phyloP scores from a whole-genome alignment of 305 asterid genomes.

The Fraxinus floribunda region DNA sequence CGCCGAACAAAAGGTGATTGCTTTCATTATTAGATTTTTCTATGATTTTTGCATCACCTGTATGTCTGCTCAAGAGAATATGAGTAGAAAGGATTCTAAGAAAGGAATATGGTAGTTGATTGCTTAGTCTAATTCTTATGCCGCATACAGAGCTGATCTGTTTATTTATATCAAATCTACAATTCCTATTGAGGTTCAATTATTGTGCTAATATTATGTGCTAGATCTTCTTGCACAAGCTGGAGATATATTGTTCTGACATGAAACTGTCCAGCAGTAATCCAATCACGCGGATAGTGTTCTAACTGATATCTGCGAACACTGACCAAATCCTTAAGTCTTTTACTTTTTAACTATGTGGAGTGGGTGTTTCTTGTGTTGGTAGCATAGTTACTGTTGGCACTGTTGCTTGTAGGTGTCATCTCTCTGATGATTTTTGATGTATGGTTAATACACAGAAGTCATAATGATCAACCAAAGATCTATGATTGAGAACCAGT shows the following conservation, averaged over 20 bases:
- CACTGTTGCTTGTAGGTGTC: neutral
- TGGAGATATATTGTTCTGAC: neutral
- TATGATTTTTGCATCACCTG: neutral
- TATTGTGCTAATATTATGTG: neutral
- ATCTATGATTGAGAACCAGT: neutral
- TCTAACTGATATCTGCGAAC: neutral
- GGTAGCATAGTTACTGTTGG: neutral
- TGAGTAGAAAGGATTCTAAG: neutral
- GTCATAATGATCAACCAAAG: neutral
- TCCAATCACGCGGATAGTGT: neutral
- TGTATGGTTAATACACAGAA: neutral
- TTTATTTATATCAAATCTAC: neutral
- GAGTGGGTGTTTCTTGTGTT: neutral
- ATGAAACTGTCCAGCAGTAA: neutral
- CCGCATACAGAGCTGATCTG: neutral
- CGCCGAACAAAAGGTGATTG: conserved; percentile 91
- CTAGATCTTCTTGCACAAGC: neutral
- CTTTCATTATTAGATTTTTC: conserved; percentile 8
- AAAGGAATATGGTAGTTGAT: neutral
- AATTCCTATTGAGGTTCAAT: neutral
- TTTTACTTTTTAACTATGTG: neutral
- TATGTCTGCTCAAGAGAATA: conserved; percentile 6
- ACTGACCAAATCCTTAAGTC: neutral
- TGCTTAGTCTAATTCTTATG: neutral
- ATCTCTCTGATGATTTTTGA: neutral